phyloP scores from a whole-genome alignment of 78 protist species.

The Mantamonas sphyraenae region DNA sequence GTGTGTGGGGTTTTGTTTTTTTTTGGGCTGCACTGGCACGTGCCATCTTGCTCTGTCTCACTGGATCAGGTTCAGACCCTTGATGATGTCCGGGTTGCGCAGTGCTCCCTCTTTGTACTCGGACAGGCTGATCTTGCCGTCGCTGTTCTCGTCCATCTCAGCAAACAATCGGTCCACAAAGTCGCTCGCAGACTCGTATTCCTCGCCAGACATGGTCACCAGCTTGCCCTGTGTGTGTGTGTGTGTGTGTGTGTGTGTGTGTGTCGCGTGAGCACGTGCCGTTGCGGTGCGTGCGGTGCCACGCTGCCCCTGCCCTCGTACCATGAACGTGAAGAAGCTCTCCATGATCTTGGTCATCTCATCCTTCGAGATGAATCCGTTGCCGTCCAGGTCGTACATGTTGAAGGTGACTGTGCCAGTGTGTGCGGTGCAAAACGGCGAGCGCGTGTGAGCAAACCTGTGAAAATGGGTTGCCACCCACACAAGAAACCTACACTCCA shows the following conservation, averaged over 20 bases:
- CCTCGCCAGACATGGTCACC: background rate
- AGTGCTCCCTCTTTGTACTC: conserved; percentile 7
- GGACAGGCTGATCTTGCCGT: conserved; percentile 3
- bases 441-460: no score
- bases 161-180: background rate
- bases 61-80: conserved; percentile 5
- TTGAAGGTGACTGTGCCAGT: conserved; percentile 4
- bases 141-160: conserved; percentile 12
- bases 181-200: background rate
- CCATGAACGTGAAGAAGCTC: no score
- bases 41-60: no score
- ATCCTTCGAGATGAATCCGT: background rate
- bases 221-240: conserved; percentile 2
- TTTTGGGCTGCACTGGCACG: no score
- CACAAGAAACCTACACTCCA: no score
- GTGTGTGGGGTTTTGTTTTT: no score
- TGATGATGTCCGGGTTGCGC: conserved; percentile 1
- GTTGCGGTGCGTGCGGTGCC: no score
- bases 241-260: no score
- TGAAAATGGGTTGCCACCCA: no score
- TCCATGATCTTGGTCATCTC: background rate
- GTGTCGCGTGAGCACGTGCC: no score
- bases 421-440: no score
- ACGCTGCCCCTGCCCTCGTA: no score
- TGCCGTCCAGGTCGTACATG: conserved; percentile 10